These are phyloP conservation scores for Teratosphaeria destructans DNA, from an alignment of 2,329 filamentous ascomycete species.

Conservation along the genomic window DNA sequence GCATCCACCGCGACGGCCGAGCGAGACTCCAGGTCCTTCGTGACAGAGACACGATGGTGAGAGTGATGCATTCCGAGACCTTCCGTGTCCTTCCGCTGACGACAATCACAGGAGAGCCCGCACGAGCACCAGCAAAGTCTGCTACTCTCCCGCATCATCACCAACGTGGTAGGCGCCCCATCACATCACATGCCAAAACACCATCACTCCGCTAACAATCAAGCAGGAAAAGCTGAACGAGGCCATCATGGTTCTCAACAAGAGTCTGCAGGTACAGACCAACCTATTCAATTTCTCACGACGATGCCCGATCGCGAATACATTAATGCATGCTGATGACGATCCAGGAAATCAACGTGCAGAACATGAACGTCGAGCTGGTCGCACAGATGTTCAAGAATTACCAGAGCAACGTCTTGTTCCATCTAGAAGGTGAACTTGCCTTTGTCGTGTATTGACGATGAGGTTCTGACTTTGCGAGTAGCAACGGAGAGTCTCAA, in stretches of 20 bases:
- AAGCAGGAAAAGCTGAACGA: conserved; percentile 91
- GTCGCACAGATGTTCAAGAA: conserved; percentile 99
- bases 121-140: conserved; percentile 96
- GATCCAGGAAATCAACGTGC: conserved; percentile 82
- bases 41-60: neutral
- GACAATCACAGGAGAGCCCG: conserved; percentile 62
- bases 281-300: neutral
- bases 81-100: neutral
- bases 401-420: conserved; percentile 94
- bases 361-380: conserved; percentile 97
- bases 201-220: neutral
- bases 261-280: conserved; percentile 62
- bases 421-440: conserved; percentile 77
- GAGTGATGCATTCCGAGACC: neutral
- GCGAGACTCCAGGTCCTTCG: no score
- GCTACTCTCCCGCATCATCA: conserved; percentile 88
- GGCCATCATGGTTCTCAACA: conserved; percentile 84
- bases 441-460: neutral
- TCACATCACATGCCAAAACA: neutral
- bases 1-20: no score
- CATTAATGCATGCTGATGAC: neutral
- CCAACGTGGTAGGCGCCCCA: conserved; percentile 69
- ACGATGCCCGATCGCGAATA: neutral
- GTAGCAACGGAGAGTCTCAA: conserved; percentile 7
- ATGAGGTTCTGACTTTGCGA: neutral